phyloP scores from a whole-genome alignment of 2,329 filamentous ascomycete species.

The Colletotrichum salicis region DNA sequence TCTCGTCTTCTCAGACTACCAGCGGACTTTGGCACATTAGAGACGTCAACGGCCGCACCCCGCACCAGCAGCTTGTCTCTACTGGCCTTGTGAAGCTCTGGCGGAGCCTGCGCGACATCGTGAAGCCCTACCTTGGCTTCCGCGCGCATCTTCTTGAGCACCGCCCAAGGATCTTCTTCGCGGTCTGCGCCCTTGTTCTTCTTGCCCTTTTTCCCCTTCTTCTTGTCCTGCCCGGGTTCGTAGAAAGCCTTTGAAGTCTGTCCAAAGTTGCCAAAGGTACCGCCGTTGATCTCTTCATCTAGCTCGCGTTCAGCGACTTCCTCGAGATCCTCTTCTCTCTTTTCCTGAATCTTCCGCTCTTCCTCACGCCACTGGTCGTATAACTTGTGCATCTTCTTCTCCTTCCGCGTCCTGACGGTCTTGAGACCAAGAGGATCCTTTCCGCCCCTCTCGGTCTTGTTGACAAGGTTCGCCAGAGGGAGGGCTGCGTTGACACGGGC shows the following conservation, averaged over 20 bases:
- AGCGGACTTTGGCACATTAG: constrained; percentile 50
- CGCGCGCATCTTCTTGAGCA: constrained; percentile 74
- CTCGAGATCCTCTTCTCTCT: constrained; percentile 73
- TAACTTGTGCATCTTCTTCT: constrained; percentile 83
- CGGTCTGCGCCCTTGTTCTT: constrained; percentile 57
- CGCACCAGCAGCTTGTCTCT: constrained; percentile 46
- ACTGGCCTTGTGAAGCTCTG: constrained; percentile 68
- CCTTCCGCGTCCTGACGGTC: constrained; percentile 80
- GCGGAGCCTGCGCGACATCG: constrained; percentile 79
- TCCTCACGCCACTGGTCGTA: constrained; percentile 82
- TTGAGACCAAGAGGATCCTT: constrained; percentile 74
- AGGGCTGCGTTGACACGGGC: constrained; percentile 86
- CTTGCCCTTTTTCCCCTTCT: constrained; percentile 56
- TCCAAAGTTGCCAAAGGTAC: constrained; percentile 48
- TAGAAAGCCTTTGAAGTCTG: constrained; percentile 50
- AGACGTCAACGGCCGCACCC: constrained; percentile 48
- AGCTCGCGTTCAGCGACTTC: constrained; percentile 71
- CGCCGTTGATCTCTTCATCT: constrained; percentile 64
- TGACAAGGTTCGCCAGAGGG: constrained; percentile 77
- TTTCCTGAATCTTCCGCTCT: constrained; percentile 70
- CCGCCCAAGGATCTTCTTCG: constrained; percentile 80
- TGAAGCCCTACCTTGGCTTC: constrained; percentile 63
- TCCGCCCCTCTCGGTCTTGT: constrained; percentile 68
- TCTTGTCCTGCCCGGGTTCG: constrained; percentile 55
- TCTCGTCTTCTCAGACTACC: constrained; percentile 53